Conservation (phyloP, 371 early-diverging fungal species). For the Chytridiales sp. region DNA sequence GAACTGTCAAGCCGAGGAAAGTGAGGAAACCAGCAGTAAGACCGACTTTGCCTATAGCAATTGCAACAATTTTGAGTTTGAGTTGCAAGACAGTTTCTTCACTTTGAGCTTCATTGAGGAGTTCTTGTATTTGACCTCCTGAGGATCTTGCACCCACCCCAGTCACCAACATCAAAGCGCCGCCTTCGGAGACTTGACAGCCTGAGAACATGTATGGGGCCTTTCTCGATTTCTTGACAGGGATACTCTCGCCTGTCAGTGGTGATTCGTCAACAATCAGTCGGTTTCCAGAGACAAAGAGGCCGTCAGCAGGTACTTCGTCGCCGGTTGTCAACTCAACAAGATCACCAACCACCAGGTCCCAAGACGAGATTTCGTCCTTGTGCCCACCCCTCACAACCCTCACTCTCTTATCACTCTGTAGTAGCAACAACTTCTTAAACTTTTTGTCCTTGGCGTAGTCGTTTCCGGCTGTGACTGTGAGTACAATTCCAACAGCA, state of each 20-base stretch:
- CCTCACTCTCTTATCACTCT: slow-evolving; percentile 59
- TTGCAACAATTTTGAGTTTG: slow-evolving; percentile 84
- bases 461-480: slow-evolving; percentile 94
- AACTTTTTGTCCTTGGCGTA: slow-evolving; percentile 95
- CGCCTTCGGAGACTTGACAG: slow-evolving; percentile 80
- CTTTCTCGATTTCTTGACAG: slow-evolving; percentile 49
- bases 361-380: slow-evolving; percentile 49
- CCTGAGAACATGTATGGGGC: slow-evolving; percentile 91
- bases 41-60: slow-evolving; percentile 92
- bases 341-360: slow-evolving; percentile 59
- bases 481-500: slow-evolving; percentile 87
- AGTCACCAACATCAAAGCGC: slow-evolving; percentile 79
- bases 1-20: slow-evolving; percentile 76
- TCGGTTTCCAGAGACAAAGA: slow-evolving; percentile 41
- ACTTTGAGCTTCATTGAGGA: slow-evolving; percentile 67
- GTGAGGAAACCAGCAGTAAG: slow-evolving; percentile 80
- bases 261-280: slow-evolving; percentile 61
- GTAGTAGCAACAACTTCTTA: slow-evolving; percentile 58
- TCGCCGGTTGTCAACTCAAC: slow-evolving; percentile 57
- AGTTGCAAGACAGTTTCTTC: slow-evolving; percentile 90
- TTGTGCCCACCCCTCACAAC: slow-evolving; percentile 48
- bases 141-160: slow-evolving; percentile 76
- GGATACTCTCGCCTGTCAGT: slow-evolving; percentile 78
- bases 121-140: slow-evolving; percentile 80
- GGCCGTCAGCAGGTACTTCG: slow-evolving; percentile 54